Conservation (phyloP, 2,329 filamentous ascomycete genomes). For the Apiospora sp. region DNA sequence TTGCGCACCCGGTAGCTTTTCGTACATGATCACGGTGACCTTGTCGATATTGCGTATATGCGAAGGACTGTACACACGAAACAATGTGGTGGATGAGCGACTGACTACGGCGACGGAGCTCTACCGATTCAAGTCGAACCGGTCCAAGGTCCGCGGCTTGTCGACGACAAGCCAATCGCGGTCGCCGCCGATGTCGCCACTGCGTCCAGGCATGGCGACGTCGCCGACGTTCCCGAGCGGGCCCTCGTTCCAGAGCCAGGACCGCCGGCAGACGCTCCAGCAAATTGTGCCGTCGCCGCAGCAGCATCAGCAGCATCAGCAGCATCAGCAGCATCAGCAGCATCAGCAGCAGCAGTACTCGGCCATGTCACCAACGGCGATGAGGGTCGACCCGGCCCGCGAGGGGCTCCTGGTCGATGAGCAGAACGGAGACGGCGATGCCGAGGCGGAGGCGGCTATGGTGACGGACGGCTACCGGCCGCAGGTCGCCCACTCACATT, state of each 20-base stretch:
- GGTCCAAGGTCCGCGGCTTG: slow-evolving; percentile 30
- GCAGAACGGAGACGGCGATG: slow-evolving; percentile 29
- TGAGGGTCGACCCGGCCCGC: slow-evolving; percentile 6
- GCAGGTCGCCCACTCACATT: slow-evolving; percentile 4
- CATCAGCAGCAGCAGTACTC: background rate
- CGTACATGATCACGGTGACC: slow-evolving; percentile 40
- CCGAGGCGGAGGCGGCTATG: slow-evolving; percentile 41
- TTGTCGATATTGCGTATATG: slow-evolving; percentile 41
- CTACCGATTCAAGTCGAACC: slow-evolving; percentile 37
- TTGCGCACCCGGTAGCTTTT: slow-evolving; percentile 34
- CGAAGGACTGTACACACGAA: slow-evolving; percentile 40
- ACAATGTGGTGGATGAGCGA: slow-evolving; percentile 35
- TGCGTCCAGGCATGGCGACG: slow-evolving; percentile 16
- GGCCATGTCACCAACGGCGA: slow-evolving; percentile 3
- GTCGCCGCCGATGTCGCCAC: slow-evolving; percentile 22
- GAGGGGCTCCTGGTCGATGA: slow-evolving; percentile 32
- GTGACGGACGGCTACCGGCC: slow-evolving; percentile 42
- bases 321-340: background rate
- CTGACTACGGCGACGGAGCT: slow-evolving; percentile 36
- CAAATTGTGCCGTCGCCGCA: background rate
- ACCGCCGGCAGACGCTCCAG: background rate
- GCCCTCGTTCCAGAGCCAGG: background rate
- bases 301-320: too few species aligned
- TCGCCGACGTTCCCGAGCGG: slow-evolving; percentile 19
- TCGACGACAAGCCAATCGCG: slow-evolving; percentile 27